Percentiles rank a stretch among this genome's conserved stretches.
Evolutionary conservation across 345 rosid genomes (phyloP).

Genomic region (Dipteronia sinensis): DNA sequence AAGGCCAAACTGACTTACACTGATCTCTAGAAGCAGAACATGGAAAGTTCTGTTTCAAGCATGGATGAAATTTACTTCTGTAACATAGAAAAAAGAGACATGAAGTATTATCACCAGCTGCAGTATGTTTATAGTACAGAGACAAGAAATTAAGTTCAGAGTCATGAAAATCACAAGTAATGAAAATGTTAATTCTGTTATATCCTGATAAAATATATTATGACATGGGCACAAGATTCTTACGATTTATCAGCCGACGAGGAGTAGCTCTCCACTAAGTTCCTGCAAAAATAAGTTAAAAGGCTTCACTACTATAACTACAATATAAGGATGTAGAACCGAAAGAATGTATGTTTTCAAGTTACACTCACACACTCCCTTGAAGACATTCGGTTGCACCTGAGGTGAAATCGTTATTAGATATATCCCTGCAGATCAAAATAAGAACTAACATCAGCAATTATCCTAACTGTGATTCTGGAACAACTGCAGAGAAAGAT

Average conservation of each 20-base stretch:
- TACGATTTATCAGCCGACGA: conserved; percentile 46
- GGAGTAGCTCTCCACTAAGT: conserved; percentile 77
- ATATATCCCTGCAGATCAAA: conserved; percentile 65
- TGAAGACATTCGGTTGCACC: conserved; percentile 51
- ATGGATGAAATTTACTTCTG: conserved; percentile 58
- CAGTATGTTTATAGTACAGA: neutral
- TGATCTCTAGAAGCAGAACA: conserved; percentile 47
- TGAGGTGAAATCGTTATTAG: conserved; percentile 79
- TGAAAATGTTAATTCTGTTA: neutral
- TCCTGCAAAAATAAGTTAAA: conserved; percentile 45
- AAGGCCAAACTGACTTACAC: conserved; percentile 41
- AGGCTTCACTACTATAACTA: neutral
- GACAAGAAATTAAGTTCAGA: neutral
- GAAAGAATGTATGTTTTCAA: conserved; percentile 1
- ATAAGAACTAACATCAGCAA: conserved; percentile 6
- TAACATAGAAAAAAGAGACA: conserved; percentile 24
- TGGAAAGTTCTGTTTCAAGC: conserved; percentile 65
- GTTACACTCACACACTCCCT: conserved; percentile 66
- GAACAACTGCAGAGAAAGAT: neutral
- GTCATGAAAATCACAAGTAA: neutral
- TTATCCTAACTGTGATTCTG: neutral
- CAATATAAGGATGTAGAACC: neutral
- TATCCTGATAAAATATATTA: neutral
- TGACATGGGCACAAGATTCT: conserved; percentile 30
- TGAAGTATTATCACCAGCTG: conserved; percentile 4